These are phyloP conservation scores for Colletotrichum truncatum DNA, from an alignment of 2,329 filamentous ascomycete genomes.

Conservation along the genomic window DNA sequence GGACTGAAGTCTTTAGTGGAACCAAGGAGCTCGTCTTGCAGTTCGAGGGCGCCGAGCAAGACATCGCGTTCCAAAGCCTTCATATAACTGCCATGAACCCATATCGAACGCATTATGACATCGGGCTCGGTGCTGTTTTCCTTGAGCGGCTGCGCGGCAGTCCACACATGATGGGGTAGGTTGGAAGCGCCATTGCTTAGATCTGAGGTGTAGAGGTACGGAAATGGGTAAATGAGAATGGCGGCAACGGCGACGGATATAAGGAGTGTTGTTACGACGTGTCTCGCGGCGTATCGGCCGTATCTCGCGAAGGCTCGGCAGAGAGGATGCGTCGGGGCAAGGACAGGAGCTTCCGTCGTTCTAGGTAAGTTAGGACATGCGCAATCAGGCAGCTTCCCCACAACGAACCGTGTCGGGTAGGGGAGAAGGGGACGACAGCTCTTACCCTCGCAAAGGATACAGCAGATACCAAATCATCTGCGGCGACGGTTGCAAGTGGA, in stretches of 20 bases:
- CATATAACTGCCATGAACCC: constrained; percentile 86
- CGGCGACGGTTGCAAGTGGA: constrained; percentile 30
- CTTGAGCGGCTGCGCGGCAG: constrained; percentile 72
- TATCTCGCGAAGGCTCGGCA: constrained; percentile 73
- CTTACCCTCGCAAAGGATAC: constrained; percentile 80
- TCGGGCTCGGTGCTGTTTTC: constrained; percentile 65
- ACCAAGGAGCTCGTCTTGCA: constrained; percentile 77
- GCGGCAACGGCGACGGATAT: constrained; percentile 77
- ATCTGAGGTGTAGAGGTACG: constrained; percentile 78
- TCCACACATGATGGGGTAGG: constrained; percentile 84
- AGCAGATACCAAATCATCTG: constrained; percentile 80
- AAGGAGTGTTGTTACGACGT: constrained; percentile 79
- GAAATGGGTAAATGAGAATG: constrained; percentile 76
- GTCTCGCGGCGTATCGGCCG: constrained; percentile 74
- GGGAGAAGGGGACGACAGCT: constrained; percentile 34
- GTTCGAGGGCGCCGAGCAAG: constrained; percentile 70
- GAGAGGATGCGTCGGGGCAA: constrained; percentile 72
- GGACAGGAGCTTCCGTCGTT: constrained; percentile 77
- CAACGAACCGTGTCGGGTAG: background rate
- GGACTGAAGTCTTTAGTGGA: constrained; percentile 65
- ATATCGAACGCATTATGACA: constrained; percentile 83
- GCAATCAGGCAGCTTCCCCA: background rate
- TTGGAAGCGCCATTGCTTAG: constrained; percentile 76
- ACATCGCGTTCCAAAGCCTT: constrained; percentile 74
- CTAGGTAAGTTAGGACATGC: constrained; percentile 47